Evolutionary conservation across 78 protist genomes (phyloP).

Genomic region (slime mould (Dictyostelium discoideum)): DNA sequence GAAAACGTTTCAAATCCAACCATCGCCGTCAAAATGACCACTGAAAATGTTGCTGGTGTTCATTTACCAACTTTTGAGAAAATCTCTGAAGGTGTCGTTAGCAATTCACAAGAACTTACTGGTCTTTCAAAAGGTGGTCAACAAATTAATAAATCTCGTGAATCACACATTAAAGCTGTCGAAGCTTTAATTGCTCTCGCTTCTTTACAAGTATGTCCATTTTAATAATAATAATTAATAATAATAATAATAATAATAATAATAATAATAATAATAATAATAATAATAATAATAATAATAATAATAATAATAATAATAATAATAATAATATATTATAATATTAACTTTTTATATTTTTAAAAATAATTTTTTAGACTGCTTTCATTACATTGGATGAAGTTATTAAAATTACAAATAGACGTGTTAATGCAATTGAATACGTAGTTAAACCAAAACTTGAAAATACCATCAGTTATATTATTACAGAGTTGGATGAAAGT

Average conservation of each 20-base stretch:
- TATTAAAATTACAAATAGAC: conserved; percentile 98
- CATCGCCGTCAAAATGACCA: conserved; percentile 69
- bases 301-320: background rate
- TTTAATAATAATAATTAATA: no score
- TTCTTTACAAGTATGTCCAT: conserved; percentile 87
- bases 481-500: conserved; percentile 97
- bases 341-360: background rate
- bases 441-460: conserved; percentile 96
- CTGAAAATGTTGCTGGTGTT: conserved; percentile 97
- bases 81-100: conserved; percentile 58
- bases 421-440: conserved; percentile 99
- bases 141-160: conserved; percentile 85
- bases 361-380: conserved; percentile 83
- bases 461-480: conserved; percentile 94
- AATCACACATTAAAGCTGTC: conserved; percentile 83
- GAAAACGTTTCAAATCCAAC: conserved; percentile 84
- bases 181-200: conserved; percentile 93
- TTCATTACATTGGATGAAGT: conserved; percentile 97
- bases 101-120: conserved; percentile 78
- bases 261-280: background rate
- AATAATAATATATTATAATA: background rate
- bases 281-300: background rate
- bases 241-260: background rate
- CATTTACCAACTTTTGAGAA: conserved; percentile 91
- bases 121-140: conserved; percentile 98